Evolutionary conservation across 129 eudicot genomes (phyloP).

Genomic region (Glebionis coronaria): DNA sequence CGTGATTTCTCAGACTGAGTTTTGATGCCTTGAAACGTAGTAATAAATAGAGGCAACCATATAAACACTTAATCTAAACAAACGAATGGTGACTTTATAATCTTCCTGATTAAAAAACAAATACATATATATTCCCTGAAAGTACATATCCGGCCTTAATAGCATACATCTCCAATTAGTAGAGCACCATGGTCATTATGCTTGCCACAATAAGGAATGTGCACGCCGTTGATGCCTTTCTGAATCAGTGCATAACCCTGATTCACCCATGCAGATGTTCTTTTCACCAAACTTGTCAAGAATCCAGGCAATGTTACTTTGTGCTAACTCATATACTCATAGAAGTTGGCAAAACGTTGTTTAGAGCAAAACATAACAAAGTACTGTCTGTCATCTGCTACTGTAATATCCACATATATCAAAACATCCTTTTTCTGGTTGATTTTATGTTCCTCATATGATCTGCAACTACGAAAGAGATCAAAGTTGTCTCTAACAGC

Average conservation of each 20-base stretch:
- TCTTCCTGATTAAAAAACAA: too few relatives aligned
- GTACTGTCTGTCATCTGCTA: not conserved
- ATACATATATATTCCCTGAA: too few relatives aligned
- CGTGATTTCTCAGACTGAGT: too few relatives aligned
- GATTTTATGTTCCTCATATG: not conserved
- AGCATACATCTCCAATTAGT: too few relatives aligned
- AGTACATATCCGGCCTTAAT: too few relatives aligned
- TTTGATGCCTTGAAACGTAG: too few relatives aligned
- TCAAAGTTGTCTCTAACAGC: not conserved
- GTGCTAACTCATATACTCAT: conserved; percentile 87
- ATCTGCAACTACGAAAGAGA: not conserved
- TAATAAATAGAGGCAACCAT: too few relatives aligned
- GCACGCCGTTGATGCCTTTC: conserved; percentile 96
- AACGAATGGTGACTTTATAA: too few relatives aligned
- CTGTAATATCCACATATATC: not conserved
- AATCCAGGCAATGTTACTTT: conserved; percentile 98
- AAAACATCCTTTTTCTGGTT: not conserved
- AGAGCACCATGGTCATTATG: too few relatives aligned
- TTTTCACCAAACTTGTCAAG: conserved; percentile 82
- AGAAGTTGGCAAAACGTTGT: not conserved
- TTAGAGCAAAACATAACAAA: not conserved
- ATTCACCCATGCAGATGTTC: conserved; percentile 90
- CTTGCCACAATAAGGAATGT: conserved; percentile 94
- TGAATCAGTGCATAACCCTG: conserved; percentile 72
- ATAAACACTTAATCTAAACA: too few relatives aligned